Percentiles rank a stretch among this genome's conserved stretches.
These are phyloP conservation scores for Leptodontidium sp. DNA, from an alignment of 2,329 filamentous ascomycete genomes.

Conservation along the genomic window DNA sequence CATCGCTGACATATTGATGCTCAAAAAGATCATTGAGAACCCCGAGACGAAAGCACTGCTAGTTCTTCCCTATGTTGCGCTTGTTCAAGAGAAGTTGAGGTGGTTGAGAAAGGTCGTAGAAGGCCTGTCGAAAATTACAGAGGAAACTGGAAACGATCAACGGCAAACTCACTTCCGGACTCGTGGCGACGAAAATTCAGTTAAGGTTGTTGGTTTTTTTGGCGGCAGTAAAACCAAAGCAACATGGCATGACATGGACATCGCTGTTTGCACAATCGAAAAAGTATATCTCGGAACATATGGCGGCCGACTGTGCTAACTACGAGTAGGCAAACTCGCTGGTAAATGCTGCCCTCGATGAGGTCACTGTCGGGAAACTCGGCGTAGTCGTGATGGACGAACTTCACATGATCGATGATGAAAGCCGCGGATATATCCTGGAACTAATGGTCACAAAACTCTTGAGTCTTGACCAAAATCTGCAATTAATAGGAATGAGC, in stretches of 20 bases:
- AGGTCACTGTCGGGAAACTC: conserved; percentile 69
- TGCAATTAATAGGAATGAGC: conserved; percentile 68
- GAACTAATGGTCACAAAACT: conserved; percentile 53
- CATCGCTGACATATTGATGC: conserved; percentile 76
- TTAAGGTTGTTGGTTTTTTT: conserved; percentile 77
- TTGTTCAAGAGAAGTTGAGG: conserved; percentile 81
- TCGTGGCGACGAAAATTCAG: conserved; percentile 62
- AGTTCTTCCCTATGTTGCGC: conserved; percentile 78
- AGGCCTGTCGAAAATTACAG: conserved; percentile 55
- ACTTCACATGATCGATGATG: conserved; percentile 83
- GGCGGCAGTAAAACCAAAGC: conserved; percentile 73
- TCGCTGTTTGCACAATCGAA: conserved; percentile 82
- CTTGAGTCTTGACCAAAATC: conserved; percentile 18
- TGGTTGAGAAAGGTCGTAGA: conserved; percentile 75
- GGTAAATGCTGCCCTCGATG: conserved; percentile 76
- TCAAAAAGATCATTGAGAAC: conserved; percentile 73
- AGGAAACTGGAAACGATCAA: conserved; percentile 18
- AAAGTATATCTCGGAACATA: conserved; percentile 58
- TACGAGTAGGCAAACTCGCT: conserved; percentile 72
- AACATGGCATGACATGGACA: conserved; percentile 78
- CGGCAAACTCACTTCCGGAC: conserved; percentile 58
- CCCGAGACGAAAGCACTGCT: conserved; percentile 73
- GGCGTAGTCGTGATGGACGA: conserved; percentile 77
- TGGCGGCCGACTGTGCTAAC: conserved; percentile 15
- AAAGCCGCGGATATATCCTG: conserved; percentile 77